Conservation (phyloP, 805 yeast species). For the Suhomyces prunicola region DNA sequence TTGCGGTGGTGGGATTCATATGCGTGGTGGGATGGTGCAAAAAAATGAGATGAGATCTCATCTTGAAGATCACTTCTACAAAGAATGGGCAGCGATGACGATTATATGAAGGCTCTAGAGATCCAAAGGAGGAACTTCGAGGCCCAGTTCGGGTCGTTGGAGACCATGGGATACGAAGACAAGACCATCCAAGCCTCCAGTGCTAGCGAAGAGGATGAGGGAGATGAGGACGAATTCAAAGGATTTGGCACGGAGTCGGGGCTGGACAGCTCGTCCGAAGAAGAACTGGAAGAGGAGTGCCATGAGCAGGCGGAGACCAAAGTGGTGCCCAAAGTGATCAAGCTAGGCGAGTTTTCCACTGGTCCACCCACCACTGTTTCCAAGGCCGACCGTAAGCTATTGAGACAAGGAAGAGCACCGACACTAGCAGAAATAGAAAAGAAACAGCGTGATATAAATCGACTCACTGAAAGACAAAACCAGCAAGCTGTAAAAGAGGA, state of each 20-base stretch:
- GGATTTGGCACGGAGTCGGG: not conserved
- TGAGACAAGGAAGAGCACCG: conserved; percentile 62
- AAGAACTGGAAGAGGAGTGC: conserved; percentile 1
- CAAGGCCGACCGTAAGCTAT: conserved; percentile 49
- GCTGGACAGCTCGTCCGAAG: not conserved
- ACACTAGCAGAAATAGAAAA: conserved; percentile 34
- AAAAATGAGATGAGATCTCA: conserved; percentile 1
- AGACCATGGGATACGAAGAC: conserved; percentile 51
- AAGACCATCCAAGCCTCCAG: conserved; percentile 18
- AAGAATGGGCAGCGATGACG: conserved; percentile 21
- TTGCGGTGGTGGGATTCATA: not conserved
- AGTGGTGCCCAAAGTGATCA: conserved; percentile 45
- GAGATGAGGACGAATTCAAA: conserved; percentile 14
- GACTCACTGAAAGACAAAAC: conserved; percentile 34
- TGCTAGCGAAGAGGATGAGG: conserved; percentile 12
- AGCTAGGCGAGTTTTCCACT: conserved; percentile 36
- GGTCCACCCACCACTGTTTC: conserved; percentile 24
- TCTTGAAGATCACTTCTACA: not conserved
- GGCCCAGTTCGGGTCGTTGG: conserved; percentile 60
- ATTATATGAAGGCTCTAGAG: conserved; percentile 41
- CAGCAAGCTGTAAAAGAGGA: conserved; percentile 38
- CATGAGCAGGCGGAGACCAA: conserved; percentile 7
- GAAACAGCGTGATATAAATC: conserved; percentile 21
- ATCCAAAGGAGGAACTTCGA: conserved; percentile 58
- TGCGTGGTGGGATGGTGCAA: not conserved